These are phyloP conservation scores for Cyphellophora attinorum DNA, from an alignment of 2,329 filamentous ascomycete genomes.

Conservation along the genomic window DNA sequence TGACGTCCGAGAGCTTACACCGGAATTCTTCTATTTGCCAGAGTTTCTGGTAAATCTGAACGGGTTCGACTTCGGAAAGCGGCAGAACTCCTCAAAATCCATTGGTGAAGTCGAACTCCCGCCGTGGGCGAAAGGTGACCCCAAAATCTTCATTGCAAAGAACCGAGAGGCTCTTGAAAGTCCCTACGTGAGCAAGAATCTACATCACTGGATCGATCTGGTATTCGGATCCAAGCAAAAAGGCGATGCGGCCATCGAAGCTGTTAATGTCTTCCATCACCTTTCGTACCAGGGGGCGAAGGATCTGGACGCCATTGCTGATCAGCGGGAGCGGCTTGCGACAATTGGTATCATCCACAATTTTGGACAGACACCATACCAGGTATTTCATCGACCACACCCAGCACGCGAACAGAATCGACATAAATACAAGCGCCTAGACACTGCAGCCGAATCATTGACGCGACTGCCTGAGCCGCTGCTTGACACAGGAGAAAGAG, in stretches of 20 bases:
- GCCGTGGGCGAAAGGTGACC: constrained; percentile 92
- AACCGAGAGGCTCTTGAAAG: constrained; percentile 94
- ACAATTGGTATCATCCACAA: constrained; percentile 97
- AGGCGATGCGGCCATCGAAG: constrained; percentile 83
- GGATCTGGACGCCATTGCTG: constrained; percentile 81
- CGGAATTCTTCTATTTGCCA: constrained; percentile 93
- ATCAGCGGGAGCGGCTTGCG: constrained; percentile 75
- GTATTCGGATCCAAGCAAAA: constrained; percentile 91
- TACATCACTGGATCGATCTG: constrained; percentile 93
- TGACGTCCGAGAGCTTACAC: constrained; percentile 88
- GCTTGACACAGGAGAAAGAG: constrained; percentile 61
- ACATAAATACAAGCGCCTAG: constrained; percentile 59
- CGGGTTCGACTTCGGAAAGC: constrained; percentile 81
- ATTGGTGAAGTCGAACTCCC: constrained; percentile 86
- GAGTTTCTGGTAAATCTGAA: constrained; percentile 95
- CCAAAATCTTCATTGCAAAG: constrained; percentile 89
- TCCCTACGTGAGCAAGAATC: constrained; percentile 76
- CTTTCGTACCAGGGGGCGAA: constrained; percentile 90
- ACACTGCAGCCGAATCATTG: constrained; percentile 66
- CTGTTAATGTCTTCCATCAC: constrained; percentile 91
- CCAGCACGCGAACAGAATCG: constrained; percentile 61
- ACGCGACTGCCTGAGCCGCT: constrained; percentile 65
- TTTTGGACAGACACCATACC: constrained; percentile 93
- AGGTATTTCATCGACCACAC: constrained; percentile 79
- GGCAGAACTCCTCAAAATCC: constrained; percentile 67